Conservation (phyloP, 441 rosid species). For the Pelargonium citronellum region DNA sequence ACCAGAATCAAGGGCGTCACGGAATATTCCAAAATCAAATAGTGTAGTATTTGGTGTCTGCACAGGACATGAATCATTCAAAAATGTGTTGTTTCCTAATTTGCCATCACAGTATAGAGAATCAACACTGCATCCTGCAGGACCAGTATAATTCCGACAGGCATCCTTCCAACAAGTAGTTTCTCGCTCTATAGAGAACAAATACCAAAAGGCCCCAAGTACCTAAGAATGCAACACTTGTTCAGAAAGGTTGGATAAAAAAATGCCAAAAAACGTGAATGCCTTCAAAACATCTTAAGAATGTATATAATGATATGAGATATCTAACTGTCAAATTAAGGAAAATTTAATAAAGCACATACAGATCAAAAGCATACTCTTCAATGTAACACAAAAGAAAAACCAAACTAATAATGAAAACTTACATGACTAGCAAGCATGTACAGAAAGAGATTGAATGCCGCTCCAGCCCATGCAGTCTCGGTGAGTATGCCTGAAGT, state of each 20-base stretch:
- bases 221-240: constrained; percentile 32
- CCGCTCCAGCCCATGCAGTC: constrained; percentile 95
- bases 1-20: constrained; percentile 53
- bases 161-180: constrained; percentile 68
- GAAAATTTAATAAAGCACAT: neutral
- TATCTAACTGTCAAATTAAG: too few species aligned
- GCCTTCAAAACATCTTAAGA: neutral
- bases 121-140: constrained; percentile 18
- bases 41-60: constrained; percentile 36
- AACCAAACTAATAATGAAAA: neutral
- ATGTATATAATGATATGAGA: neutral
- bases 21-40: constrained; percentile 68
- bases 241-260: neutral
- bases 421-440: constrained; percentile 92
- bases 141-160: constrained; percentile 24
- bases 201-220: constrained; percentile 47
- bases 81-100: constrained; percentile 17
- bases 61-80: constrained; percentile 43
- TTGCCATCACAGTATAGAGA: constrained; percentile 39
- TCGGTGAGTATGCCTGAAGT: constrained; percentile 76
- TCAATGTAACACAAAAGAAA: neutral
- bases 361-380: neutral
- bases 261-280: neutral
- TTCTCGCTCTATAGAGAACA: constrained; percentile 42
- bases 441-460: constrained; percentile 70